Evolutionary conservation across 2,329 filamentous ascomycete species (phyloP).

Genomic region (Lecanosticta acicola): DNA sequence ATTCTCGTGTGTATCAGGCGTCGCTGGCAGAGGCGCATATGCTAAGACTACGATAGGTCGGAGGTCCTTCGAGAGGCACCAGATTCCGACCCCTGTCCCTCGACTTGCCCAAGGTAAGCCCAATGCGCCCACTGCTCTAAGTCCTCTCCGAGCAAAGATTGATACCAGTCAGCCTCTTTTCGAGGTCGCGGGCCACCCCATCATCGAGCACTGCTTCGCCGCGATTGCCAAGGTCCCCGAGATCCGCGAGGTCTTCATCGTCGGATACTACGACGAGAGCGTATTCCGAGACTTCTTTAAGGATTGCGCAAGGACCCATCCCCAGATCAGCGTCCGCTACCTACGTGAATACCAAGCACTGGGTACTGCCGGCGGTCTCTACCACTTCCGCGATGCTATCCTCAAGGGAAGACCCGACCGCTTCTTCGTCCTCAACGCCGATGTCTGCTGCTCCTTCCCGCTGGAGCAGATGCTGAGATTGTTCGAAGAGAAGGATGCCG

Average conservation of each 20-base stretch:
- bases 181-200: conserved; percentile 95
- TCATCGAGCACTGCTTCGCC: conserved; percentile 95
- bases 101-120: conserved; percentile 81
- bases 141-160: neutral
- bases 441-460: conserved; percentile 98
- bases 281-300: conserved; percentile 99
- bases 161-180: conserved; percentile 68
- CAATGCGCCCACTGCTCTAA: neutral
- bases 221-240: conserved; percentile 85
- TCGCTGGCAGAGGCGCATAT: neutral
- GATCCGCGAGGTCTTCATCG: conserved; percentile 93
- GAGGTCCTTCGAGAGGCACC: conserved; percentile 90
- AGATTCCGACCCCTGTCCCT: conserved; percentile 91
- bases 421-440: conserved; percentile 95
- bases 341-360: conserved; percentile 95
- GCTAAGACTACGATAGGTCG: conserved; percentile 49
- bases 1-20: conserved; percentile 64
- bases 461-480: conserved; percentile 91
- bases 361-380: conserved; percentile 91
- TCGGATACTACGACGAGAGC: conserved; percentile 96
- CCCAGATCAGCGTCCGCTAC: conserved; percentile 85
- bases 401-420: conserved; percentile 91
- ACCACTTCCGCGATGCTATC: conserved; percentile 98
- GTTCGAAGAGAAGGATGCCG: conserved; percentile 90
- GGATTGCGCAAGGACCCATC: conserved; percentile 76